Evolutionary conservation across 2,329 filamentous ascomycete genomes (phyloP), one percentile per base, ranked within the genome.

Genomic region (Gyromitra esculenta): DNA sequence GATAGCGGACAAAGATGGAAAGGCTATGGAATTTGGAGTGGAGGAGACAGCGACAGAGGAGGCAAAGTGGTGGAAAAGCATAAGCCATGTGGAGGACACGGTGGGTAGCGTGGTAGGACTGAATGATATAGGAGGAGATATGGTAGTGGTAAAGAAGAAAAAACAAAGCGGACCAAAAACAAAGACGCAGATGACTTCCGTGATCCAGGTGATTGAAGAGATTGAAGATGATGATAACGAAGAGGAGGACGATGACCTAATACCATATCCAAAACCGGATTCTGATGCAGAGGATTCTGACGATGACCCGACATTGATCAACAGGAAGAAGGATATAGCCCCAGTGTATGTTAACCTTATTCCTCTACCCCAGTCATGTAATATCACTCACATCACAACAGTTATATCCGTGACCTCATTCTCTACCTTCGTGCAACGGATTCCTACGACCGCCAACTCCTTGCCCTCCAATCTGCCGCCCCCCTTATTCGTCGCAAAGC

Each of bases 271-370:
- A 13, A 97, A 97, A 82, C 93, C 93, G 0, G 92, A 93, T 81
- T 94, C 92, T 1, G 96, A 99, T 80, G 88, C 90, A 0, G 93
- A 96, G 82, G 96, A 99, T 82, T 95, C 93, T 0, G 94, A 97
- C 73, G 94, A 97, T 48, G 96, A 99, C 80, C 91, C 96, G 4
- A 97, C 94, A 0, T 85, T 97, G 18, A 88, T 98, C 62, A 91
- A 92, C 73, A 88, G 94, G 13, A 90, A 96, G 83, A 97, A 96
- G 80, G 89, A 91, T 25, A 91, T 89, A 74, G 88, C 93, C 0
- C 96, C 96, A 0, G 94, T 99, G 81, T 98, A 98, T 81, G 91
- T 97, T 76, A 89, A 93, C 57, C 93, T 96, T 9, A 6, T 35
- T 4, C 81, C 86, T 97, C 8, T 90, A 97, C 71, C 82, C 86